Percentiles rank a stretch among this genome's conserved stretches.
Evolutionary conservation across 768 basidiomycete species (phyloP).

Genomic region (Strobilomyces dryophilus): DNA sequence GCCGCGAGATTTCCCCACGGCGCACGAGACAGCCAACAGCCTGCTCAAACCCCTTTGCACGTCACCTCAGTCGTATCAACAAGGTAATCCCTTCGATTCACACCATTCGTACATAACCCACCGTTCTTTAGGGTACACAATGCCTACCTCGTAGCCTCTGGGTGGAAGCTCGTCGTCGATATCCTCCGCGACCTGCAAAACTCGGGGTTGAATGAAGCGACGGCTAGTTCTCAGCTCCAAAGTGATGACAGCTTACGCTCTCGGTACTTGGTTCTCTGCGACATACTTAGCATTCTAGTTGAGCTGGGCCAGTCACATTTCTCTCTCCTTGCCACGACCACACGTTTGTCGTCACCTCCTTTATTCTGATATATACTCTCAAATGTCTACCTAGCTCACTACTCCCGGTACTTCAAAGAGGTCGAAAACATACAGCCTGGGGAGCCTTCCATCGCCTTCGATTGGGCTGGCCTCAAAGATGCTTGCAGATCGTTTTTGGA

Average conservation of each 20-base stretch:
- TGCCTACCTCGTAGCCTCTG: constrained; percentile 75
- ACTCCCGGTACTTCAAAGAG: constrained; percentile 63
- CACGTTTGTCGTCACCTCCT: constrained; percentile 46
- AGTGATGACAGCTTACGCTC: constrained; percentile 47
- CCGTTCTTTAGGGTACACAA: constrained; percentile 64
- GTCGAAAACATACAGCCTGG: constrained; percentile 35
- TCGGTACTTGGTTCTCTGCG: constrained; percentile 60
- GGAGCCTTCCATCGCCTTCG: constrained; percentile 58
- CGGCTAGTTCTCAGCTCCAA: constrained; percentile 51
- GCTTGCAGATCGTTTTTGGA: constrained; percentile 77
- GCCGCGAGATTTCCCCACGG: constrained; percentile 41
- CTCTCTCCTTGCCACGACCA: constrained; percentile 63
- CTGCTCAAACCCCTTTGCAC: constrained; percentile 40
- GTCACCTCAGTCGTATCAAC: constrained; percentile 58
- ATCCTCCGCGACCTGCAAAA: constrained; percentile 52
- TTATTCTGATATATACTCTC: not conserved
- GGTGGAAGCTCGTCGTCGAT: constrained; percentile 71
- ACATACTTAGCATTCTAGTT: constrained; percentile 58
- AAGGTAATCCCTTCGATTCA: constrained; percentile 37
- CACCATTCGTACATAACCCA: constrained; percentile 2
- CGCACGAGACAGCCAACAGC: constrained; percentile 27
- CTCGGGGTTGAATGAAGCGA: constrained; percentile 50
- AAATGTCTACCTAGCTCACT: constrained; percentile 51
- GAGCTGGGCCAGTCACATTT: constrained; percentile 61
- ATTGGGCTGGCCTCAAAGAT: constrained; percentile 55